Conservation (phyloP, 2,329 filamentous ascomycete species). For the Colletotrichum paranaense region DNA sequence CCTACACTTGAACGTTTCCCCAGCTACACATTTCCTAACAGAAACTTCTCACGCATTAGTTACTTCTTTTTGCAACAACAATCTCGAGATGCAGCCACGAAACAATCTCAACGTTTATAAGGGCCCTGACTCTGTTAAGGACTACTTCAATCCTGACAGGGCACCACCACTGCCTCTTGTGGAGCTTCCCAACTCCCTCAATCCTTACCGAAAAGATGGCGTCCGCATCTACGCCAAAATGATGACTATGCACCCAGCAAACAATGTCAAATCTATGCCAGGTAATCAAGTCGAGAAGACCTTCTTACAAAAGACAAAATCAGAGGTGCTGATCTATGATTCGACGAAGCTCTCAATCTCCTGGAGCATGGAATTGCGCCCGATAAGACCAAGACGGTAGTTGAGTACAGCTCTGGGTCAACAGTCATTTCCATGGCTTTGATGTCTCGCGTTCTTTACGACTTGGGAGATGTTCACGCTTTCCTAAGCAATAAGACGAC, state of each 20-base stretch:
- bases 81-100: neutral
- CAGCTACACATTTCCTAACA: too few species aligned
- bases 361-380: conserved; percentile 54
- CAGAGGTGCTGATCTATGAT: too few species aligned
- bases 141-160: conserved; percentile 69
- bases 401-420: conserved; percentile 72
- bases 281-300: conserved; percentile 44
- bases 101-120: conserved; percentile 63
- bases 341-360: conserved; percentile 55
- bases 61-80: neutral
- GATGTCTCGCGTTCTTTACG: conserved; percentile 62
- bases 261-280: conserved; percentile 72
- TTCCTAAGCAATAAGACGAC: conserved; percentile 71
- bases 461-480: conserved; percentile 62
- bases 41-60: too few species aligned
- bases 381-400: conserved; percentile 59
- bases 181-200: conserved; percentile 67
- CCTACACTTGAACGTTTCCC: too few species aligned
- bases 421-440: conserved; percentile 71
- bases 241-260: conserved; percentile 70
- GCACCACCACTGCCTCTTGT: conserved; percentile 69
- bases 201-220: conserved; percentile 66
- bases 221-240: conserved; percentile 74
- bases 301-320: too few species aligned
- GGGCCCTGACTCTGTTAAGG: conserved; percentile 63